Evolutionary conservation across 176 grass and related monocot genomes (phyloP).

Genomic region (Hordeum marinum): DNA sequence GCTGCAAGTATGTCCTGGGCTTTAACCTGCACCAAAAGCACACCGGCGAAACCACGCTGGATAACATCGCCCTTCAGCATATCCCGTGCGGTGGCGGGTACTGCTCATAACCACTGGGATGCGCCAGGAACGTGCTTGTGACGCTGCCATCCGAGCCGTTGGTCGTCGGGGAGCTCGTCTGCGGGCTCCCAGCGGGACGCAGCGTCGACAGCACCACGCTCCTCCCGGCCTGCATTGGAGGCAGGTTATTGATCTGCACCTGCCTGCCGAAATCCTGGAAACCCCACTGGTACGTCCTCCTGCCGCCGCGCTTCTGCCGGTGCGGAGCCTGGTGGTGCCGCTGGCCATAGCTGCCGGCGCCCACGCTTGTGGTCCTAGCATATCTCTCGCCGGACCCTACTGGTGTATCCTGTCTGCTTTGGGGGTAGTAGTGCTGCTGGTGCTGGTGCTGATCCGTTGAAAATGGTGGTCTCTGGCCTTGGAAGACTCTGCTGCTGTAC

Average conservation of each 20-base stretch:
- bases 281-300: constrained; percentile 16
- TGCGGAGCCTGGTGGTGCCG: constrained; percentile 16
- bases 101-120: not conserved
- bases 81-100: not conserved
- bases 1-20: not conserved
- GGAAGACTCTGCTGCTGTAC: not conserved
- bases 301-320: not conserved
- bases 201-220: not conserved
- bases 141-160: constrained; percentile 10
- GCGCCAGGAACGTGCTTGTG: not conserved
- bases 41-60: not conserved
- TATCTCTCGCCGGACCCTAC: not conserved
- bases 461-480: too few relatives aligned
- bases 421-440: not conserved
- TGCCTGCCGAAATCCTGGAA: not conserved
- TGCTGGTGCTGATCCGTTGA: constrained; percentile 3
- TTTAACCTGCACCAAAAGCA: not conserved
- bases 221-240: not conserved
- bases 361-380: not conserved
- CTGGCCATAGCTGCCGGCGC: not conserved
- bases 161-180: constrained; percentile 5
- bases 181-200: not conserved
- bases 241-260: not conserved
- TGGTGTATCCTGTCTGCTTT: not conserved
- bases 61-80: constrained; percentile 3